Evolutionary conservation across 371 early-diverging fungal genomes (phyloP).

Genomic region (Apophysomyces trapeziformis): DNA sequence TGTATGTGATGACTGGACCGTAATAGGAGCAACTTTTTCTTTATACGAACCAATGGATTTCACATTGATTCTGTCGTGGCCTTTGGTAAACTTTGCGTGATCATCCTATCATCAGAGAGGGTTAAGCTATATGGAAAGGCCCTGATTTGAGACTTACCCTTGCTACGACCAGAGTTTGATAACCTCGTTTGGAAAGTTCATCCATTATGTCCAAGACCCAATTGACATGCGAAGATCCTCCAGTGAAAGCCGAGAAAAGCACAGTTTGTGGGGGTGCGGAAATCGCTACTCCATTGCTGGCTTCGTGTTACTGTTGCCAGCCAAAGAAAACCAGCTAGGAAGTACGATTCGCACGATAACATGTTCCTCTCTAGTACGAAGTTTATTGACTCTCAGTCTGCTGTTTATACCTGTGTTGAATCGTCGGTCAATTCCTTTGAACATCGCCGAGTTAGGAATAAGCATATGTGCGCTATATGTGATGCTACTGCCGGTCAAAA

Average conservation of each 20-base stretch:
- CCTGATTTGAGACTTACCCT: background rate
- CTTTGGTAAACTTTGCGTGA: conserved; percentile 18
- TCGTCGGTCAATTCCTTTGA: too few relatives aligned
- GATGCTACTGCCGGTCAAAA: too few relatives aligned
- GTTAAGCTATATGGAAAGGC: background rate
- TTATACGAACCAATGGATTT: conserved; percentile 10
- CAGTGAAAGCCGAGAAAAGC: background rate
- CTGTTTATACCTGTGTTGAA: too few relatives aligned
- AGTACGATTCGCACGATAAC: too few relatives aligned
- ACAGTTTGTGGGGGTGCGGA: conserved; percentile 11
- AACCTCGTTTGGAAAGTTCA: conserved; percentile 14
- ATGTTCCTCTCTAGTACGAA: too few relatives aligned
- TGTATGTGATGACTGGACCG: too few relatives aligned
- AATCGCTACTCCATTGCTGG: background rate
- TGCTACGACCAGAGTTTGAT: conserved; percentile 10
- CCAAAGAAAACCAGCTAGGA: too few relatives aligned
- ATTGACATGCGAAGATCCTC: conserved; percentile 20
- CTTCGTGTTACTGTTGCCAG: too few relatives aligned
- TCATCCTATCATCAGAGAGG: conserved; percentile 17
- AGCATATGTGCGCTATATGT: too few relatives aligned
- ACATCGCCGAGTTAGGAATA: too few relatives aligned
- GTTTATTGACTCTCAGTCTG: too few relatives aligned
- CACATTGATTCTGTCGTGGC: conserved; percentile 15
- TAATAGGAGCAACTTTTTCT: too few relatives aligned
- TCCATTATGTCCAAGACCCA: conserved; percentile 15